Conservation (phyloP, 176 grass and related monocot species). For the Paspalum vaginatum region DNA sequence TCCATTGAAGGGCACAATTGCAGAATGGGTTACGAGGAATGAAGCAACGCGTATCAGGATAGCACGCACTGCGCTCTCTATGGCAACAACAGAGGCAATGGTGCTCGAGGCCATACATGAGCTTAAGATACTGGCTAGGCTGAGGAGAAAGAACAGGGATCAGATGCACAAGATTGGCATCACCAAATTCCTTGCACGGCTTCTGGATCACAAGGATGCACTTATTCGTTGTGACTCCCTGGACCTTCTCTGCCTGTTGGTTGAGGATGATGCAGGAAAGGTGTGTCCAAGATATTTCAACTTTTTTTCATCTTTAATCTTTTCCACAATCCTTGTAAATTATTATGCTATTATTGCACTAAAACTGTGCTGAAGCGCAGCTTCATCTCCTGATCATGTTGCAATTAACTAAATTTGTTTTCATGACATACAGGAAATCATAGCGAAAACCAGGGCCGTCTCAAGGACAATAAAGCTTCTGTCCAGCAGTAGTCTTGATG, state of each 20-base stretch:
- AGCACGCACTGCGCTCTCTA: slow-evolving; percentile 53
- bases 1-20: slow-evolving; percentile 70
- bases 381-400: not conserved
- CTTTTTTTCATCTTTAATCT: not conserved
- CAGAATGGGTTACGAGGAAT: slow-evolving; percentile 79
- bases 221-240: slow-evolving; percentile 59
- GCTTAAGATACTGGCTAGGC: slow-evolving; percentile 52
- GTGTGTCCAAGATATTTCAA: slow-evolving; percentile 45
- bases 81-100: slow-evolving; percentile 62
- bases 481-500: slow-evolving; percentile 59
- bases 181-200: slow-evolving; percentile 69
- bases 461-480: slow-evolving; percentile 68
- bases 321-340: not conserved
- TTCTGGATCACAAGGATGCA: slow-evolving; percentile 64
- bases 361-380: not conserved
- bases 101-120: slow-evolving; percentile 79
- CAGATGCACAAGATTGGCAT: slow-evolving; percentile 82
- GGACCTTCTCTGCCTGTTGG: slow-evolving; percentile 64
- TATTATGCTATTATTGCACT: not conserved
- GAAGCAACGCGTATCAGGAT: slow-evolving; percentile 68
- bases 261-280: slow-evolving; percentile 85
- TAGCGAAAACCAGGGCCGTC: slow-evolving; percentile 74
- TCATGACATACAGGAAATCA: slow-evolving; percentile 63
- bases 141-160: slow-evolving; percentile 65
- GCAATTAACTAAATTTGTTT: slow-evolving; percentile 3